Evolutionary conservation across 495 filamentous ascomycete genomes (phyloP).

Genomic region (Talaromyces liani): DNA sequence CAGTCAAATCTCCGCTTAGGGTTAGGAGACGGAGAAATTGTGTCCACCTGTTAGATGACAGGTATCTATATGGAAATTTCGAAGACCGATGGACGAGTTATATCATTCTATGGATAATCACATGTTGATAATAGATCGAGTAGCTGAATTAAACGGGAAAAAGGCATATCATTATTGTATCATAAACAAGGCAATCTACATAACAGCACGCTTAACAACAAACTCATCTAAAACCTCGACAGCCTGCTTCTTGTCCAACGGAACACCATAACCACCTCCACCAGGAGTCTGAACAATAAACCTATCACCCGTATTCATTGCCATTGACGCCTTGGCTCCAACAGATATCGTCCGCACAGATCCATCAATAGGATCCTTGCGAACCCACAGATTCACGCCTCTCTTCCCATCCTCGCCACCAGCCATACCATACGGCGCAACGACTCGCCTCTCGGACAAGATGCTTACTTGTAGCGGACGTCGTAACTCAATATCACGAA

Average conservation of each 20-base stretch:
- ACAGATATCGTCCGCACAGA: conserved; percentile 72
- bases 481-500: conserved; percentile 91
- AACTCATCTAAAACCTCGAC: conserved; percentile 10
- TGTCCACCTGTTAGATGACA: conserved; percentile 3
- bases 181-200: background rate
- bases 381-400: conserved; percentile 82
- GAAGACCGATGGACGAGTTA: background rate
- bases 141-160: background rate
- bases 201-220: conserved; percentile 4
- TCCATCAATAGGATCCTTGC: conserved; percentile 43
- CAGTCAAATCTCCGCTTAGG: background rate
- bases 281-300: conserved; percentile 64
- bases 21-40: conserved; percentile 4
- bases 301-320: conserved; percentile 77
- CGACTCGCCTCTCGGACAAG: conserved; percentile 78
- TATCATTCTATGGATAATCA: background rate
- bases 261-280: conserved; percentile 43
- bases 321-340: conserved; percentile 89
- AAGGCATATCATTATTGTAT: background rate
- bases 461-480: conserved; percentile 85
- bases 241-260: background rate
- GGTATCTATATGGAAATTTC: background rate
- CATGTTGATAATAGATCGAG: background rate
- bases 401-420: conserved; percentile 77
- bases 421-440: conserved; percentile 78